These are phyloP conservation scores for Barnettozyma sucrosica DNA, from an alignment of 805 yeast genomes.

Conservation along the genomic window DNA sequence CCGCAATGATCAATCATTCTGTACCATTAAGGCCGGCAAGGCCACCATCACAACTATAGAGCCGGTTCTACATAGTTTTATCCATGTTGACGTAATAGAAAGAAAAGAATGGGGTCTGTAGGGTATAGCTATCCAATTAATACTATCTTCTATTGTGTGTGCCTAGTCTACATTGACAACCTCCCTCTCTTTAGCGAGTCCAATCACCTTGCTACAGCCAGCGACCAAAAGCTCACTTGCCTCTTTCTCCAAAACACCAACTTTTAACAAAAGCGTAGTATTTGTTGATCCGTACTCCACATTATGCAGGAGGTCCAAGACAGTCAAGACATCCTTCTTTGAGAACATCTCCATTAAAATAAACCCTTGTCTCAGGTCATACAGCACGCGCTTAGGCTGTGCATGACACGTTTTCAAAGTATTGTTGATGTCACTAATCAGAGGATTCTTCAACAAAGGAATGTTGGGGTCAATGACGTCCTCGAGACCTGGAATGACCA, in stretches of 20 bases:
- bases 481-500: neutral
- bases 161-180: neutral
- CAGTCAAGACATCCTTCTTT: neutral
- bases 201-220: neutral
- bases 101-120: neutral
- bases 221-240: neutral
- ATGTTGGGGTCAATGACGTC: neutral
- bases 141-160: too few species aligned
- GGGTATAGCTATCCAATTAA: too few species aligned
- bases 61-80: conserved; percentile 4
- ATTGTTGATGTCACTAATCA: neutral
- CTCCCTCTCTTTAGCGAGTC: neutral
- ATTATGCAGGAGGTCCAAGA: neutral
- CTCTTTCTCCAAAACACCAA: neutral
- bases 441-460: neutral
- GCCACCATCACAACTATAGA: neutral
- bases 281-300: neutral
- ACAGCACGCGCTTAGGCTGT: neutral
- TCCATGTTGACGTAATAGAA: neutral
- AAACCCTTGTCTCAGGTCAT: neutral
- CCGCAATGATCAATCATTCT: neutral
- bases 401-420: neutral
- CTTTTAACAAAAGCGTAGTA: neutral
- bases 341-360: neutral
- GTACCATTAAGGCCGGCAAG: neutral